These are phyloP conservation scores for Cerrena zonata DNA, from an alignment of 1,284 basidiomycete genomes.

Conservation along the genomic window DNA sequence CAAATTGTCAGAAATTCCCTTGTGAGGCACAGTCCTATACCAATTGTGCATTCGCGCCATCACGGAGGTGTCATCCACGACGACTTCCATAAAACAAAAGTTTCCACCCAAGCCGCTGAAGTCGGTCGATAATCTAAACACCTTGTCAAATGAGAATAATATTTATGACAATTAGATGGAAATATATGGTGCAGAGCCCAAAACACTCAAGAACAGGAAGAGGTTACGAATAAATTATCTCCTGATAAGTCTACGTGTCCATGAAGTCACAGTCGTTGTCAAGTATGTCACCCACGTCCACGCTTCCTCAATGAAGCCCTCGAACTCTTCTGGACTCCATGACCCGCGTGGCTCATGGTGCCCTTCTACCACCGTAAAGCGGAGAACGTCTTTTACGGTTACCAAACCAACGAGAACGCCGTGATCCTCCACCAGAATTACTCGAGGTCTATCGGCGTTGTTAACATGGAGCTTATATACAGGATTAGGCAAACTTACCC, in stretches of 20 bases:
- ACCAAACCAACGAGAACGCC: constrained; percentile 82
- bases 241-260: neutral
- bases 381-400: constrained; percentile 93
- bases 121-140: too few relatives aligned
- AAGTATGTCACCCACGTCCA: constrained; percentile 43
- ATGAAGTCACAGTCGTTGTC: neutral
- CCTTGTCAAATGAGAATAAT: too few relatives aligned
- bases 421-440: constrained; percentile 85
- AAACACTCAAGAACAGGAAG: neutral
- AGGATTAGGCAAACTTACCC: constrained; percentile 64
- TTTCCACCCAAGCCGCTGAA: too few relatives aligned
- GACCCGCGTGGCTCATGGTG: constrained; percentile 32
- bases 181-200: too few relatives aligned
- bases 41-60: too few relatives aligned
- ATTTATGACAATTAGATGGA: too few relatives aligned
- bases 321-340: constrained; percentile 49
- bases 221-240: neutral
- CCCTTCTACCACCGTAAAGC: constrained; percentile 55
- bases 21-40: too few relatives aligned
- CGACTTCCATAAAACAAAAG: too few relatives aligned
- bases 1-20: too few relatives aligned
- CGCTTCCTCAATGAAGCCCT: constrained; percentile 48
- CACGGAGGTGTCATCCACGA: too few relatives aligned
- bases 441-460: constrained; percentile 89
- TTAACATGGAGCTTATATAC: too few relatives aligned